Base-by-base conservation (phyloP, 139 green algal species). In the Diplosphaera chodatii region DNA sequence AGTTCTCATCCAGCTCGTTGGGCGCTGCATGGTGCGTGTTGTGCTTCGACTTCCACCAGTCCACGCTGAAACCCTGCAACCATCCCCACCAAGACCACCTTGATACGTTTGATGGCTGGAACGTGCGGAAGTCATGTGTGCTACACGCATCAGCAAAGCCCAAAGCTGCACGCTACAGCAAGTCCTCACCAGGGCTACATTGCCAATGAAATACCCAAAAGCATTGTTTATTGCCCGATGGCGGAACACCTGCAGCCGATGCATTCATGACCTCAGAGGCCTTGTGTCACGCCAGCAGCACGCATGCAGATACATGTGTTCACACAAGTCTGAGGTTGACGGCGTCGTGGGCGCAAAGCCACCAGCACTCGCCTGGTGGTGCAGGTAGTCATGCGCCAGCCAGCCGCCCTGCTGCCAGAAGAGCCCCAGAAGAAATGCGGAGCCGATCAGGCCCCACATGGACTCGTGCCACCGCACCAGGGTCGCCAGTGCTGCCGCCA, bases 31-130 rank as follows among this genome's bases (percentile, higher is more conserved):
- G 88, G 69, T 93, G 88, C 29, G 74, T 80, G 77, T 91, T 91
- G 85, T 93, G 88, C 80, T 93, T 91, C 72, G 37, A 79, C 76
- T 89, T 91, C 86, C 87, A 93, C 88, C 88, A 93, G 55, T 77
- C 73, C 20, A 80, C 66, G 74, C 81, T 85, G 67, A 91, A 90
- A 40, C 87, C 83, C 70, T 75, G 70, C n/a, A n/a, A n/a, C n/a
- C n/a, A n/a, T n/a, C n/a, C n/a, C n/a, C n/a, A n/a, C n/a, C n/a
- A n/a, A n/a, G n/a, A n/a, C n/a, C n/a, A n/a, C n/a, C n/a, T n/a
- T n/a, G n/a, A n/a, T n/a, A n/a, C n/a, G n/a, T n/a, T n/a, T n/a
- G n/a, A n/a, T n/a, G n/a, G n/a, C n/a, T n/a, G n/a, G n/a, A n/a
- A n/a, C n/a, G n/a, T n/a, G n/a, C n/a, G n/a, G n/a, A n/a, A n/a